These are phyloP conservation scores for Ophiostoma tasmaniense DNA, from an alignment of 2,329 filamentous ascomycete genomes.

Conservation along the genomic window DNA sequence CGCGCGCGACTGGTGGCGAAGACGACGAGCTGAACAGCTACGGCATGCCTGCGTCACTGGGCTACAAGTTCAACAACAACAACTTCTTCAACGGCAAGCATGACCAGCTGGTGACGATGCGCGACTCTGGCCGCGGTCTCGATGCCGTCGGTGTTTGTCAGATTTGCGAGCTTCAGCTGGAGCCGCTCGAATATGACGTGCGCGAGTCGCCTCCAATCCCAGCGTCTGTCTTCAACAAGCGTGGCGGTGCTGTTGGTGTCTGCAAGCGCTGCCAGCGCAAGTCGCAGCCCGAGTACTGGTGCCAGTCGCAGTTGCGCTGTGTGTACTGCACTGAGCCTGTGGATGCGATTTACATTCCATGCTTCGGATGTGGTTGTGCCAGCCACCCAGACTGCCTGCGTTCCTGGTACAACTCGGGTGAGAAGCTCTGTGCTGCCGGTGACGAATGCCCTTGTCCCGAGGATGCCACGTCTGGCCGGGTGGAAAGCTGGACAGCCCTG, in stretches of 20 bases:
- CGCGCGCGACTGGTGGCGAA: not conserved
- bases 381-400: conserved; percentile 51
- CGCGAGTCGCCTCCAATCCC: conserved; percentile 30
- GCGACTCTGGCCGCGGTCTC: conserved; percentile 47
- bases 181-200: conserved; percentile 43
- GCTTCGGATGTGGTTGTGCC: conserved; percentile 54
- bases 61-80: conserved; percentile 27
- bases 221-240: conserved; percentile 20
- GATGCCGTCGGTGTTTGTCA: conserved; percentile 56
- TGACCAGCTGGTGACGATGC: conserved; percentile 42
- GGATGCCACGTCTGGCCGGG: conserved; percentile 47
- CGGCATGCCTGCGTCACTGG: conserved; percentile 17
- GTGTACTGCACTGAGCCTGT: conserved; percentile 56
- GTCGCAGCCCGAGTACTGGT: not conserved
- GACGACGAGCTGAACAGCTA: conserved; percentile 24
- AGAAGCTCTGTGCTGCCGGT: conserved; percentile 51
- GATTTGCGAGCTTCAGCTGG: conserved; percentile 53
- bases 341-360: conserved; percentile 51
- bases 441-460: conserved; percentile 56
- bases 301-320: conserved; percentile 51
- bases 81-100: conserved; percentile 33
- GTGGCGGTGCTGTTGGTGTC: conserved; percentile 36
- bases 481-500: conserved; percentile 54
- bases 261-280: conserved; percentile 44
- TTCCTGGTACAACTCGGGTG: conserved; percentile 50